A percentile compares a stretch with the other conserved stretches of the same genome.
These are phyloP conservation scores for Flaveria trinervia DNA, from an alignment of 129 eudicot species.

Conservation along the genomic window DNA sequence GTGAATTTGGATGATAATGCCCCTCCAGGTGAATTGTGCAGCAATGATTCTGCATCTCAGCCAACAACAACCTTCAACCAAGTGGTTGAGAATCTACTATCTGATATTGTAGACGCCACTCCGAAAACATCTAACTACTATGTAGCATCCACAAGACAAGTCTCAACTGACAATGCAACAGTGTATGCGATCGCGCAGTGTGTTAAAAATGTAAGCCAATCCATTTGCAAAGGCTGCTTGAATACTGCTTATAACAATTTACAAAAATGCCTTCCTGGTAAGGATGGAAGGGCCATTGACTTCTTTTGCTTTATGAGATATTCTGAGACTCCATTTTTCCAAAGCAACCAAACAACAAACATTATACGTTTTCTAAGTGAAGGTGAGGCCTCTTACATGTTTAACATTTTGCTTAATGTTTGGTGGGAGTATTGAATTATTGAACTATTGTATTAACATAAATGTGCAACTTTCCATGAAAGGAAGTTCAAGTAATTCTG, in stretches of 20 bases:
- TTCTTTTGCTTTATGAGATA: slow-evolving; percentile 58
- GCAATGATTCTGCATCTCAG: slow-evolving; percentile 35
- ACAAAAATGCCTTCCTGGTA: slow-evolving; percentile 44
- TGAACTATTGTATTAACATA: not conserved
- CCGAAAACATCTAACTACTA: slow-evolving; percentile 51
- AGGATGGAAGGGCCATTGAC: slow-evolving; percentile 52
- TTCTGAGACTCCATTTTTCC: slow-evolving; percentile 44
- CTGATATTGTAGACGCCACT: slow-evolving; percentile 45
- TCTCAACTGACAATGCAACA: slow-evolving; percentile 24
- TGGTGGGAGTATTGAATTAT: not conserved
- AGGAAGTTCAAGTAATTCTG: slow-evolving; percentile 50
- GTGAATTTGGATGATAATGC: slow-evolving; percentile 37
- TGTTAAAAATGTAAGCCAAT: slow-evolving; percentile 43
- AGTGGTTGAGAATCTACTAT: slow-evolving; percentile 33
- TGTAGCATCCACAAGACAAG: slow-evolving; percentile 47
- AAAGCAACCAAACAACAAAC: slow-evolving; percentile 32
- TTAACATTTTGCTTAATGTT: not conserved
- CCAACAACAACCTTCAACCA: slow-evolving; percentile 35
- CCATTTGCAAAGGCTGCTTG: slow-evolving; percentile 52
- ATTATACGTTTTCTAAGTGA: slow-evolving; percentile 41
- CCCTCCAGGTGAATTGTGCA: slow-evolving; percentile 34
- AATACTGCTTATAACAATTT: slow-evolving; percentile 45
- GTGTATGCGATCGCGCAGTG: slow-evolving; percentile 51
- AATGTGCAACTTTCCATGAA: not conserved
- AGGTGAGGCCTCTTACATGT: slow-evolving; percentile 31